Evolutionary conservation across 257 asterid species (phyloP), one percentile per base, ranked within the genome.

Genomic region (Primulina tabacum): DNA sequence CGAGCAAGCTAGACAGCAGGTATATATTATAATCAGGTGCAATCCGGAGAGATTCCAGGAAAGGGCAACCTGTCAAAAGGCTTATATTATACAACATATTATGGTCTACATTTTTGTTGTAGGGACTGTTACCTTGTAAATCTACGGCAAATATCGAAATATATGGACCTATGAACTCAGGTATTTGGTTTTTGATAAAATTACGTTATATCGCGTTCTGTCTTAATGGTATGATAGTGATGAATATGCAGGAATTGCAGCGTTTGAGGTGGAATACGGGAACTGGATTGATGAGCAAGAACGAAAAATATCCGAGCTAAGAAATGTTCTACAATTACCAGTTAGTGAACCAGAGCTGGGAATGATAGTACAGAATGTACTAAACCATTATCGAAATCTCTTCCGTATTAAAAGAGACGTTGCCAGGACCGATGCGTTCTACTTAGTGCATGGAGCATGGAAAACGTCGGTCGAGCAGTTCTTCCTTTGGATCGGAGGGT

Each of bases 401-500:
- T 89, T 91, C 60, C 85, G 85, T 9, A 76, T 94, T 90, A 94
- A 94, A 73, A 80, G 83, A 47, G 92, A 84, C 0, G 97, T 91
- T 0, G 97, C 97, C 17, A 83, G 85, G 47, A 83, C 79, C 0
- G 97, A 94, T 21, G 95, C 96, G 8, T 89, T 94, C 84, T 91
- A 89, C 82, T 74, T 91, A 55, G 87, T 83, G 8, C 92, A 88
- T 5, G 98, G 99, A 50, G 75, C 80, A 73, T 94, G 97, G 97
- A 82, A 80, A 77, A 85, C 97, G 50, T 73, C 97, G 0, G 89
- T 88, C 21, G 98, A 94, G 85, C 90, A 92, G 4, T 85, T 94
- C 65, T 86, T 94, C 82, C 89, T 86, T 1, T 94, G 97, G 98
- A 84, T 94, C 32, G 97, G 99, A 70, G 99, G 99, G n/a, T 91